Percentiles rank a stretch among this genome's conserved stretches.
These are phyloP conservation scores for Kuraishia floccosa DNA, from an alignment of 805 yeast genomes.

Conservation along the genomic window DNA sequence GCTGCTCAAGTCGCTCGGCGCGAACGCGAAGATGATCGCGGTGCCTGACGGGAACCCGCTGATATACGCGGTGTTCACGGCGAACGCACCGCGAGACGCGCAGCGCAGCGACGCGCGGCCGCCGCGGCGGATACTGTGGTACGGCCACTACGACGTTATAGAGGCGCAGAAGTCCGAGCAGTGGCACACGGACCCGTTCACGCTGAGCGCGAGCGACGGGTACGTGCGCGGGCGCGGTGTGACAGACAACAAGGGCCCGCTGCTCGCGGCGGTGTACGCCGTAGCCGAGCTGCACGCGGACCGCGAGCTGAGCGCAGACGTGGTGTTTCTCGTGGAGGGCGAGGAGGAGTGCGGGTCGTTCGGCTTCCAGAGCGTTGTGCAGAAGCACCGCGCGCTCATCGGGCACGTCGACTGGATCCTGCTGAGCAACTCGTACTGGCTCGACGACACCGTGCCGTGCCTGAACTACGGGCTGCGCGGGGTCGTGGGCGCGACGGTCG, in stretches of 20 bases:
- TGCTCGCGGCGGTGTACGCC: constrained; percentile 76
- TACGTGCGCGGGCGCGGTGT: constrained; percentile 87
- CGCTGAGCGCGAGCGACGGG: constrained; percentile 68
- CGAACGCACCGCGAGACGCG: constrained; percentile 15
- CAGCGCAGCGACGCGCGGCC: not conserved
- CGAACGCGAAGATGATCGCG: constrained; percentile 53
- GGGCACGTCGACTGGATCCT: constrained; percentile 83
- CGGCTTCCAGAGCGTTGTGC: constrained; percentile 69
- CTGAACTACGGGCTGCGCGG: constrained; percentile 92
- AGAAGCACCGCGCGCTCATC: constrained; percentile 35
- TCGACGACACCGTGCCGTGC: constrained; percentile 82
- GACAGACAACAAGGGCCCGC: constrained; percentile 91
- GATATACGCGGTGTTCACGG: constrained; percentile 62
- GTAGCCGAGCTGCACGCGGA: constrained; percentile 58
- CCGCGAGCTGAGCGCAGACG: constrained; percentile 50
- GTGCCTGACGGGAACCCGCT: constrained; percentile 77
- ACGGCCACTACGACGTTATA: constrained; percentile 95
- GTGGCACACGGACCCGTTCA: constrained; percentile 79
- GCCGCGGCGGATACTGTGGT: constrained; percentile 57
- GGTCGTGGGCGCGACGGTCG: constrained; percentile 69
- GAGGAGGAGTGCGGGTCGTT: constrained; percentile 91
- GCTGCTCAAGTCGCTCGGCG: constrained; percentile 56
- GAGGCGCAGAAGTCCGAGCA: constrained; percentile 34
- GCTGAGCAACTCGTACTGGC: constrained; percentile 88
- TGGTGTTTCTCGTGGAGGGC: constrained; percentile 82